A percentile compares a stretch with the other conserved stretches of the same genome.
Evolutionary conservation across 108 stramenopile genomes (phyloP).

Genomic region (Aureococcus anophagefferens): DNA sequence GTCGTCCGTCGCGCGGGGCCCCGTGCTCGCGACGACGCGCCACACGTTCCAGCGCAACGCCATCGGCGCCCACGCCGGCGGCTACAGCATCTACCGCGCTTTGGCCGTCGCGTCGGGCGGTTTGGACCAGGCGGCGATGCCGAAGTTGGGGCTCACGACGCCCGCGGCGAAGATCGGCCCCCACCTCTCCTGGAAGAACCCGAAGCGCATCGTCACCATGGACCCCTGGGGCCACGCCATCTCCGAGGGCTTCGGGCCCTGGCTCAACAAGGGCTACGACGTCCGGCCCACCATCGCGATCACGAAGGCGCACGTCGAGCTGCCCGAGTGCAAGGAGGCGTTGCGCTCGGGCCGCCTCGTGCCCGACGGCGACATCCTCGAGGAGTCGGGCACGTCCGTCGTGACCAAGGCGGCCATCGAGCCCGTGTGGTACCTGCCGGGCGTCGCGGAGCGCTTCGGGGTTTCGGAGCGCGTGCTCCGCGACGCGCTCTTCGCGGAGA

Average conservation of each 20-base stretch:
- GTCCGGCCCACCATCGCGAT: constrained; percentile 99
- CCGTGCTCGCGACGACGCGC: constrained; percentile 85
- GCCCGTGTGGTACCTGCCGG: constrained; percentile 98
- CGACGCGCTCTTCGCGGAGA: constrained; percentile 91
- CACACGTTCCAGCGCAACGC: constrained; percentile 84
- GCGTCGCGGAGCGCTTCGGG: constrained; percentile 89
- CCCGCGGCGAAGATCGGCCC: constrained; percentile 94
- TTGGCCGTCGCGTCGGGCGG: constrained; percentile 88
- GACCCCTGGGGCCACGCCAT: constrained; percentile 91
- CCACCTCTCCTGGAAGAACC: constrained; percentile 79
- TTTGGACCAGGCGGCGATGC: constrained; percentile 84
- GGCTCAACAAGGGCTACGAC: constrained; percentile 92
- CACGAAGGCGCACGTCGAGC: constrained; percentile 97
- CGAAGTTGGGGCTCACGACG: constrained; percentile 73
- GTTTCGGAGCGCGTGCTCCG: constrained; percentile 77
- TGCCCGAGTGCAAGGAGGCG: constrained; percentile 88
- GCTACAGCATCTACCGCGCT: constrained; percentile 93
- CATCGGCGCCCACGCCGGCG: constrained; percentile 92
- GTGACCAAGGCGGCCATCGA: constrained; percentile 96
- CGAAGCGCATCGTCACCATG: constrained; percentile 82
- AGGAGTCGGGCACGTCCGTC: constrained; percentile 75
- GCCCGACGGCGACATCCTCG: constrained; percentile 75
- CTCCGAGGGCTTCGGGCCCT: constrained; percentile 64
- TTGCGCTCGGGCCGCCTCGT: constrained; percentile 67
- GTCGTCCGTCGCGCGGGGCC: constrained; percentile 73